Percentiles rank a stretch among this genome's conserved stretches.
phyloP scores from a whole-genome alignment of 805 yeast genomes.

The Cyberlindnera petersonii region DNA sequence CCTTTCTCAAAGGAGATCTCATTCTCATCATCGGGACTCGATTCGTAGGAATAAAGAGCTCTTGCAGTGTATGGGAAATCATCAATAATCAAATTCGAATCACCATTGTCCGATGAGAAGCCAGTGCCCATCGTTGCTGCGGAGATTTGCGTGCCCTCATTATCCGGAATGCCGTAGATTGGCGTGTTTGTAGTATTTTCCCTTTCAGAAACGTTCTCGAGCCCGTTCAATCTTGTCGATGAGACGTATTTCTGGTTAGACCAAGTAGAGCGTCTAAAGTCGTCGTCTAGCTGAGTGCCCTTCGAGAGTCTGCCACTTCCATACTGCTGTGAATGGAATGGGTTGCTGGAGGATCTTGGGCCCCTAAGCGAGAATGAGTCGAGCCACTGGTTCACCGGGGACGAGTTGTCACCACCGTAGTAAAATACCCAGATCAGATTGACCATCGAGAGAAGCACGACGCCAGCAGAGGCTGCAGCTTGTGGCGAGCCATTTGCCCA shows the following conservation, averaged over 20 bases:
- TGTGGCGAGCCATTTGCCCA: slow-evolving; percentile 61
- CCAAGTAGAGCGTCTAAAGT: slow-evolving; percentile 17
- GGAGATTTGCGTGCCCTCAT: slow-evolving; percentile 19
- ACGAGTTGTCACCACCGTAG: slow-evolving; percentile 85
- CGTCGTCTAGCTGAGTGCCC: slow-evolving; percentile 8
- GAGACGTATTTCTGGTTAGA: slow-evolving; percentile 36
- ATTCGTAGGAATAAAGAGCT: slow-evolving; percentile 83
- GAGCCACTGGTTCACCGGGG: slow-evolving; percentile 80
- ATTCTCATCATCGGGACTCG: slow-evolving; percentile 88
- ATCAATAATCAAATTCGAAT: slow-evolving; percentile 33
- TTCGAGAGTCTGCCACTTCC: slow-evolving; percentile 9
- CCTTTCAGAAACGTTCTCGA: slow-evolving; percentile 44
- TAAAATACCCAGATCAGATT: slow-evolving; percentile 84
- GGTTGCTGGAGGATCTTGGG: slow-evolving; percentile 34
- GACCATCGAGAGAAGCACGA: slow-evolving; percentile 74
- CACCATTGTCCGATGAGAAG: slow-evolving; percentile 6
- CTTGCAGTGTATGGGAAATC: slow-evolving; percentile 77
- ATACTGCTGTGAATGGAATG: slow-evolving; percentile 17
- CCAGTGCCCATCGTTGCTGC: slow-evolving; percentile 14
- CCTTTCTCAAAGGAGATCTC: slow-evolving; percentile 90
- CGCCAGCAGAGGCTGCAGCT: slow-evolving; percentile 92
- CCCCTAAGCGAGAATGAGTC: slow-evolving; percentile 73
- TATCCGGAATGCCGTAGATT: slow-evolving; percentile 17
- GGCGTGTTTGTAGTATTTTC: slow-evolving; percentile 20
- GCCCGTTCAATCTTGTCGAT: slow-evolving; percentile 55